Base-by-base conservation (phyloP, 495 filamentous ascomycete species). In the Talaromyces stipitatus region DNA sequence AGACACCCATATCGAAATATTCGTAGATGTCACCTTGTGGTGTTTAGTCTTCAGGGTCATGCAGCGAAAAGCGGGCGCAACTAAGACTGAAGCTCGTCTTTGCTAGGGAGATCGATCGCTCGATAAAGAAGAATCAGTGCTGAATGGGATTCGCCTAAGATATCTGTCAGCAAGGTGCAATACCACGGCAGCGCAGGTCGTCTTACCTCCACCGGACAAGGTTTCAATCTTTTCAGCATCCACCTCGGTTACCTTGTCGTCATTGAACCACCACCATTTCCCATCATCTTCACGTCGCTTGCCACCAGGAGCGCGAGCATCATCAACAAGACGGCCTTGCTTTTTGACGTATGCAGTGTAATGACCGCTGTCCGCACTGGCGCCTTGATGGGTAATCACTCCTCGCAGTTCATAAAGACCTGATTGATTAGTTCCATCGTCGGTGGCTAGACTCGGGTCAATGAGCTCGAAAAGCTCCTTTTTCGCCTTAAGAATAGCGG, bases 191-290 rank as follows among this genome's bases (percentile, higher is more conserved):
- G 36, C 36, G 18, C 36, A 24, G 8, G 24, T 30, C 16, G 7
- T 73, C 83, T 71, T 72, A 85, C 94, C 94, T 66, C 94, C 94
- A 59, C 94, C 94, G 53, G 90, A 80, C 59, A 98, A 79, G 5
- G 86, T 85, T 65, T 92, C 87, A 61, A 98, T 95, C 76, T 94
- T 95, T 62, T 96, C 91, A 8, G 82, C 72, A 3, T 92, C 86
- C 26, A 98, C 94, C 72, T 97, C 95, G 36, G 87, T 83, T 10
- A 98, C 95, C 70, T 92, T 95, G 65, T 98, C 95, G 64, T 98
- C 94, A 67, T 98, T 96, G 79, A 98, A 98, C 91, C 94, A 97
- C 91, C 94, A 98, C 94, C 94, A 98, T 61, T 92, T 96, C 55
- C 85, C 91, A 60, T 96, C 91, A 56, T 92, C 87, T 60, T 85